phyloP scores from a whole-genome alignment of 2,329 filamentous ascomycete genomes.

The Aspergillus sp. region DNA sequence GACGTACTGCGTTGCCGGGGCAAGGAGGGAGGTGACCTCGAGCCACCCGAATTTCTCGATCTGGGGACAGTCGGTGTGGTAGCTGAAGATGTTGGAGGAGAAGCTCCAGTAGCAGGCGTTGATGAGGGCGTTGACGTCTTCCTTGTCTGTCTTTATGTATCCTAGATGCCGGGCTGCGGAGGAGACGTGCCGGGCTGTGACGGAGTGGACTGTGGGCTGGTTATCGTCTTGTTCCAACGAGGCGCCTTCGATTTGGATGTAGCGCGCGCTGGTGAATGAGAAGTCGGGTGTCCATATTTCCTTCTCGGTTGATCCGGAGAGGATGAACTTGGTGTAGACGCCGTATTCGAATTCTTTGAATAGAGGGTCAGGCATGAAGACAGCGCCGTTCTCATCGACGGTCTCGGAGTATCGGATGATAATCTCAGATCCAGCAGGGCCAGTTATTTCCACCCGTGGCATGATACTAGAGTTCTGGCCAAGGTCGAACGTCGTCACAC shows the following conservation, averaged over 20 bases:
- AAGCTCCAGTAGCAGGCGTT: slow-evolving; percentile 50
- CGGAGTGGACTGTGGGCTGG: slow-evolving; percentile 19
- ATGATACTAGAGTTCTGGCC: slow-evolving; percentile 24
- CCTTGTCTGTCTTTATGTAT: slow-evolving; percentile 22
- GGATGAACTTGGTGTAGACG: slow-evolving; percentile 20
- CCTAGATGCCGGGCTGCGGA: slow-evolving; percentile 23
- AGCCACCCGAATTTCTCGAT: slow-evolving; percentile 53
- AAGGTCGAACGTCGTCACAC: slow-evolving; percentile 21
- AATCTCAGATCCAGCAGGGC: slow-evolving; percentile 9
- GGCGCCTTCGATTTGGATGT: slow-evolving; percentile 24
- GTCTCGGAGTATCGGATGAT: slow-evolving; percentile 9
- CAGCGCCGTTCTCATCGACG: slow-evolving; percentile 15
- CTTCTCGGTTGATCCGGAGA: slow-evolving; percentile 16
- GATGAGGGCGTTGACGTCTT: slow-evolving; percentile 22
- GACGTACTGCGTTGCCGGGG: slow-evolving; percentile 48
- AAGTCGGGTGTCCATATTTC: slow-evolving; percentile 26
- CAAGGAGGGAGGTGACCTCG: slow-evolving; percentile 49
- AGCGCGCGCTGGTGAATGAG: slow-evolving; percentile 25
- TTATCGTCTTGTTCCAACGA: slow-evolving; percentile 10
- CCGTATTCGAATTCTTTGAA: slow-evolving; percentile 27
- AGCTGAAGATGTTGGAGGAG: slow-evolving; percentile 45
- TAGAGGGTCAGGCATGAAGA: slow-evolving; percentile 25
- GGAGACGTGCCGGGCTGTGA: slow-evolving; percentile 21
- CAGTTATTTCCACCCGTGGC: slow-evolving; percentile 18
- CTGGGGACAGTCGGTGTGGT: slow-evolving; percentile 51